Conservation (phyloP, 1,284 basidiomycete species). For the Ganoderma sinense region DNA sequence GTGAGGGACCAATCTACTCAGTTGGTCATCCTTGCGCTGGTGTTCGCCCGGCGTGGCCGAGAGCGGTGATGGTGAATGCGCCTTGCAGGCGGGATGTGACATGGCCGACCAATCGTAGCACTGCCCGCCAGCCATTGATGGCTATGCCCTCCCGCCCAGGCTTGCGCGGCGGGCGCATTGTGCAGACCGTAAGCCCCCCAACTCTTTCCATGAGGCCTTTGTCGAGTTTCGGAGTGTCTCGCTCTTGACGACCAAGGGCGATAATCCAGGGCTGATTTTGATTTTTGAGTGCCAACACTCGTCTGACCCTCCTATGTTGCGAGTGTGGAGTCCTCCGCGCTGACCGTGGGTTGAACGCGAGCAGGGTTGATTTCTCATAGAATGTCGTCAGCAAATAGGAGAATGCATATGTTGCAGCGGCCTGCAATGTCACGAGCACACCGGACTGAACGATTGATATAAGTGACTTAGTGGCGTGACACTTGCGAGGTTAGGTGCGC, state of each 20-base stretch:
- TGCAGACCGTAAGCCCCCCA: not conserved
- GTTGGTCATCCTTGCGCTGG: not conserved
- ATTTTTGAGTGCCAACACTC: not conserved
- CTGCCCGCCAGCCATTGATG: not conserved
- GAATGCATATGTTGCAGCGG: not conserved
- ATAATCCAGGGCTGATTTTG: not conserved
- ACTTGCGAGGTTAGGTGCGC: not conserved
- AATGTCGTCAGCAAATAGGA: not conserved
- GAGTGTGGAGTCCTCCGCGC: not conserved
- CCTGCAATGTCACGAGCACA: not conserved
- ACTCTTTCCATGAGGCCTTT: not conserved
- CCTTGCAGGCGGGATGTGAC: constrained; percentile 1
- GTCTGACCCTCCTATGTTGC: not conserved
- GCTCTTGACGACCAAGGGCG: not conserved
- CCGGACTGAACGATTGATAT: no score
- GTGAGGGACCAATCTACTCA: not conserved
- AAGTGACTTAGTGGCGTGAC: not conserved
- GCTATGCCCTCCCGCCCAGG: constrained; percentile 17
- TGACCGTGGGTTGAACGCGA: not conserved
- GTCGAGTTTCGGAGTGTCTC: not conserved
- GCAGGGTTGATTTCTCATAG: not conserved
- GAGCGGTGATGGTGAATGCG: constrained; percentile 18
- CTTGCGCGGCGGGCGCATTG: constrained; percentile 10
- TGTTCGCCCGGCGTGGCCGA: constrained; percentile 20
- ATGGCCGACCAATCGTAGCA: constrained; percentile 11